phyloP scores from a whole-genome alignment of 1,284 basidiomycete species.

The Puccinia coronata region DNA sequence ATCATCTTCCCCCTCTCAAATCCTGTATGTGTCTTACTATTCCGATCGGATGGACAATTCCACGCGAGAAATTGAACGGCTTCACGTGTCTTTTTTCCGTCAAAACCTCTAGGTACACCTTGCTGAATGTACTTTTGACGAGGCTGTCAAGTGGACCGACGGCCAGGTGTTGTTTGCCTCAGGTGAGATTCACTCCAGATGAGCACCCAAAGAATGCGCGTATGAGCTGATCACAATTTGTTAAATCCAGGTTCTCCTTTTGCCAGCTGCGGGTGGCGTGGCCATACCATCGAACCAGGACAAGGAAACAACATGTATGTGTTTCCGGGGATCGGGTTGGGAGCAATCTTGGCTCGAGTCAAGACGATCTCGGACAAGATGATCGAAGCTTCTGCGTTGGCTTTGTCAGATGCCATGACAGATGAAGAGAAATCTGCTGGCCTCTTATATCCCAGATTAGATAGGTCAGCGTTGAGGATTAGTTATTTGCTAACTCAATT shows the following conservation, averaged over 20 bases:
- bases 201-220: background rate
- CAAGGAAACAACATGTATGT: slow-evolving; percentile 81
- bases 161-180: slow-evolving; percentile 71
- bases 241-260: slow-evolving; percentile 72
- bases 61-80: background rate
- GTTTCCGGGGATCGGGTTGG: slow-evolving; percentile 72
- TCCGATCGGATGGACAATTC: background rate
- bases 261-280: slow-evolving; percentile 65
- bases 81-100: background rate
- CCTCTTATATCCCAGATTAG: slow-evolving; percentile 37
- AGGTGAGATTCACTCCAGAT: slow-evolving; percentile 60
- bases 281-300: slow-evolving; percentile 72
- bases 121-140: slow-evolving; percentile 72
- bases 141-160: slow-evolving; percentile 74
- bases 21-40: slow-evolving; percentile 68
- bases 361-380: slow-evolving; percentile 62
- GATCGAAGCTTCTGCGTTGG: slow-evolving; percentile 66
- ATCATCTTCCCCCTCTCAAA: slow-evolving; percentile 97
- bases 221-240: background rate
- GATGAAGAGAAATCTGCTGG: slow-evolving; percentile 64
- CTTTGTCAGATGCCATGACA: slow-evolving; percentile 75
- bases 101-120: slow-evolving; percentile 30
- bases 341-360: slow-evolving; percentile 62
- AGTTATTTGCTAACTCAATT: no score
- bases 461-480: slow-evolving; percentile 28